Percentiles rank a stretch among this genome's conserved stretches.
These are phyloP conservation scores for Candolleomyces aberdarensis DNA, from an alignment of 768 basidiomycete genomes.

Conservation along the genomic window DNA sequence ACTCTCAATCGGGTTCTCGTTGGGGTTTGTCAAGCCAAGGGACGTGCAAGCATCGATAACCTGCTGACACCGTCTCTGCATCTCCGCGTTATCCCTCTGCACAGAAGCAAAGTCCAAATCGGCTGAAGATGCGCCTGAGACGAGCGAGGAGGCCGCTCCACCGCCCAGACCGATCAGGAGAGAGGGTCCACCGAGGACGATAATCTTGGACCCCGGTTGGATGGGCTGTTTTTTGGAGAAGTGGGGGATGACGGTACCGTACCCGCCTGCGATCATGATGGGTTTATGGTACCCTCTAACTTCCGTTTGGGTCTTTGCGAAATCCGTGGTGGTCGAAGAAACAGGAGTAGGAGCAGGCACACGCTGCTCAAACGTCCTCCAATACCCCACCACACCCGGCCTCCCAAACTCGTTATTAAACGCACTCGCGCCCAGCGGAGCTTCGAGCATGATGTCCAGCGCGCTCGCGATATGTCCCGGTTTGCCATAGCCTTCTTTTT, in stretches of 20 bases:
- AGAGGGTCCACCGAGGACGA: constrained; percentile 94
- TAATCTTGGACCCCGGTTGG: constrained; percentile 76
- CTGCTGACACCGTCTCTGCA: constrained; percentile 96
- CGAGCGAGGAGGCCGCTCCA: constrained; percentile 93
- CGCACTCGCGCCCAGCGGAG: constrained; percentile 88
- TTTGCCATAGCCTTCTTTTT: constrained; percentile 72
- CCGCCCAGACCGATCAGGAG: constrained; percentile 96
- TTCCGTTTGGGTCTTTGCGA: constrained; percentile 37
- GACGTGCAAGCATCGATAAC: constrained; percentile 90
- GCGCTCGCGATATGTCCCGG: constrained; percentile 91
- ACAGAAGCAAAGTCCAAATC: constrained; percentile 97
- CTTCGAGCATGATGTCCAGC: constrained; percentile 96
- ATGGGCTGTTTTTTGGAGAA: constrained; percentile 82
- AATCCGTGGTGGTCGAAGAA: background rate
- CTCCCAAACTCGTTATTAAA: constrained; percentile 99
- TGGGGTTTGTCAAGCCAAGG: constrained; percentile 43
- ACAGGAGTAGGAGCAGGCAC: constrained; percentile 40
- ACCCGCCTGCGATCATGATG: constrained; percentile 98
- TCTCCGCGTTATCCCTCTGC: constrained; percentile 97
- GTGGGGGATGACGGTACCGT: constrained; percentile 85
- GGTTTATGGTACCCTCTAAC: constrained; percentile 98
- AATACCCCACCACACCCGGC: constrained; percentile 90
- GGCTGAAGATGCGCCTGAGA: constrained; percentile 84
- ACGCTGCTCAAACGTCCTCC: constrained; percentile 88
- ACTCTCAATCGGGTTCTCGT: constrained; percentile 70